Evolutionary conservation across 2,329 filamentous ascomycete species (phyloP).

Genomic region (Lojkania enalia): DNA sequence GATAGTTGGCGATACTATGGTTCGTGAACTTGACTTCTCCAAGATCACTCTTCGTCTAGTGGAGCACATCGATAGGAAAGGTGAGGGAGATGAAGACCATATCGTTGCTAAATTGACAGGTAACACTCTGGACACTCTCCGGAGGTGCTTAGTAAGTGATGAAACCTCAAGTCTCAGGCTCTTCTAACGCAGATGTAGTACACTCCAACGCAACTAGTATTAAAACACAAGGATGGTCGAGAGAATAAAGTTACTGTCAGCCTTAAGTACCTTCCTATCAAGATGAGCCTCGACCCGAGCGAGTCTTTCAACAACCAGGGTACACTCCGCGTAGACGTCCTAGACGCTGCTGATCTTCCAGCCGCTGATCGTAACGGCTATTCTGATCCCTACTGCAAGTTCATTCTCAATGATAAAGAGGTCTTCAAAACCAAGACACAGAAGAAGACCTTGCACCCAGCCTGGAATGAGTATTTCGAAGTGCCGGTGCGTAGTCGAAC

Average conservation of each 20-base stretch:
- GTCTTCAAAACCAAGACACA: conserved; percentile 93
- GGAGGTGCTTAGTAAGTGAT: conserved; percentile 75
- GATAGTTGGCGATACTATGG: conserved; percentile 83
- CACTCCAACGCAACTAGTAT: conserved; percentile 79
- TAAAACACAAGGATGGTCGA: conserved; percentile 77
- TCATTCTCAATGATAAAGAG: conserved; percentile 84
- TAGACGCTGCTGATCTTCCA: conserved; percentile 85
- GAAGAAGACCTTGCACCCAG: conserved; percentile 94
- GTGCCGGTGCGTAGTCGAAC: conserved; percentile 80
- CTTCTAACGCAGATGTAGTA: conserved; percentile 61
- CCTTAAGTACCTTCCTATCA: conserved; percentile 90
- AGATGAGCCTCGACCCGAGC: conserved; percentile 90
- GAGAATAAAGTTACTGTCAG: conserved; percentile 83
- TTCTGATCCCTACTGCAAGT: conserved; percentile 96
- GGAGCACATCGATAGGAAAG: conserved; percentile 75
- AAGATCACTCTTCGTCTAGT: conserved; percentile 85
- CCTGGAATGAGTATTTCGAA: conserved; percentile 97
- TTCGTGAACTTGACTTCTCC: conserved; percentile 96
- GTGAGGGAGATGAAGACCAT: conserved; percentile 69
- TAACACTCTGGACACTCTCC: conserved; percentile 82
- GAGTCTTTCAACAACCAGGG: conserved; percentile 99
- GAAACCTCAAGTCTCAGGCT: conserved; percentile 17
- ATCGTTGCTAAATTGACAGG: conserved; percentile 82
- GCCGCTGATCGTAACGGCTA: conserved; percentile 94
- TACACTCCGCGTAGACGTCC: conserved; percentile 86